These are phyloP conservation scores for Chlorophyllum brunneum DNA, from an alignment of 768 basidiomycete species.

Conservation along the genomic window DNA sequence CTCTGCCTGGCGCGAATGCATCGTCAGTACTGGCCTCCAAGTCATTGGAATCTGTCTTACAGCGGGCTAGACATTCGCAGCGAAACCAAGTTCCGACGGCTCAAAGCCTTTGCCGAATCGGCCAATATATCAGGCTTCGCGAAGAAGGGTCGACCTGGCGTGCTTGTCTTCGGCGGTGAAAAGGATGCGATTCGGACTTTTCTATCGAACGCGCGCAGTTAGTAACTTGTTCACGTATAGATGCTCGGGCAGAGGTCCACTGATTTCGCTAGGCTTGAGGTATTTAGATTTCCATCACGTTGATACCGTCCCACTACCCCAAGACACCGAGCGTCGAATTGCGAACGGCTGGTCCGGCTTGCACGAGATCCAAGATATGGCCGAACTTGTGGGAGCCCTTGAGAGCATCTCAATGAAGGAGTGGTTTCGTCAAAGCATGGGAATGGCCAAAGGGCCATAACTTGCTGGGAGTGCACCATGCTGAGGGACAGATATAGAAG, in stretches of 20 bases:
- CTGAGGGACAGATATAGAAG: background rate
- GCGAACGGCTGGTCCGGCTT: conserved; percentile 27
- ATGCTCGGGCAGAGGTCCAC: background rate
- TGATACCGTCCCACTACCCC: conserved; percentile 26
- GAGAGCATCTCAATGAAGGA: conserved; percentile 12
- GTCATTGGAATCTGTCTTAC: background rate
- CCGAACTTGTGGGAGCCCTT: conserved; percentile 21
- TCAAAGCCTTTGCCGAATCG: conserved; percentile 34
- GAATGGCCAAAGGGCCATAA: conserved; percentile 13
- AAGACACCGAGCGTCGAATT: conserved; percentile 16
- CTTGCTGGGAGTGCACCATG: no score
- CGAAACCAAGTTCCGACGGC: conserved; percentile 36
- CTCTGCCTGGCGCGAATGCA: conserved; percentile 41
- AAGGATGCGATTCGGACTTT: conserved; percentile 32
- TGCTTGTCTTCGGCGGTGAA: conserved; percentile 38
- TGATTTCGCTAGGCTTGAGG: conserved; percentile 26
- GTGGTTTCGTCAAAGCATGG: conserved; percentile 14
- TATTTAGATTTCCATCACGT: conserved; percentile 44
- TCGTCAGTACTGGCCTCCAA: conserved; percentile 25
- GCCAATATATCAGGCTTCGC: conserved; percentile 37
- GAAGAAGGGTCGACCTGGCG: conserved; percentile 41
- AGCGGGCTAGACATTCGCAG: conserved; percentile 31
- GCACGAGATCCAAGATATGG: conserved; percentile 34
- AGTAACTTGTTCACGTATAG: background rate
- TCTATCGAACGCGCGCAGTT: conserved; percentile 34